A percentile compares a stretch with the other conserved stretches of the same genome.
These are phyloP conservation scores for Suhomyces sp. DNA, from an alignment of 805 yeast genomes.

Conservation along the genomic window DNA sequence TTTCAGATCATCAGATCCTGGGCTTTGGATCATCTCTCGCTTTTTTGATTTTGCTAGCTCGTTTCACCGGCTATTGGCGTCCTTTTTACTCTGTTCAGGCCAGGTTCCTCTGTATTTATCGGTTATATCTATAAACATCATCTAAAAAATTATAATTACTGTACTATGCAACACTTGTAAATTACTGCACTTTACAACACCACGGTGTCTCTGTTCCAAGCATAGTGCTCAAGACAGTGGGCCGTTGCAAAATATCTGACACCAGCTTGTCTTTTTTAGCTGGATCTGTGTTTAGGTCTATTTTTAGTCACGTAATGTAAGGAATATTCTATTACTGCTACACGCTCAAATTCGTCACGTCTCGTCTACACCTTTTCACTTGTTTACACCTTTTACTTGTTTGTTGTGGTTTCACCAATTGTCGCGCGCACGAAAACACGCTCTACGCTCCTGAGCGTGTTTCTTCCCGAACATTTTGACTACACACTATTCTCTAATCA, in stretches of 20 bases:
- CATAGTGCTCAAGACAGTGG: no score
- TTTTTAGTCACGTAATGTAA: neutral
- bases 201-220: no score
- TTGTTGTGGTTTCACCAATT: neutral
- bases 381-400: neutral
- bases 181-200: no score
- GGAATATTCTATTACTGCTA: neutral
- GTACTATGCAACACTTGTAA: no score
- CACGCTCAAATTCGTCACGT: neutral
- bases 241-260: neutral
- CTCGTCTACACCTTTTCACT: no score
- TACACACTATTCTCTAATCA: neutral
- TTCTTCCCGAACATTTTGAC: neutral
- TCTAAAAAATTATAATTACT: neutral
- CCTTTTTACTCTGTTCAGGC: neutral
- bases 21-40: neutral
- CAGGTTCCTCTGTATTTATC: neutral
- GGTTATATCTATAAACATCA: neutral
- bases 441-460: conserved; percentile 2
- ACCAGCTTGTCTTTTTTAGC: neutral
- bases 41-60: neutral
- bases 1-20: neutral
- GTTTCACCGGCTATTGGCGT: neutral
- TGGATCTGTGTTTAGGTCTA: neutral
- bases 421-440: conserved; percentile 4